Percentiles rank a stretch among this genome's conserved stretches.
phyloP scores from a whole-genome alignment of 495 filamentous ascomycete genomes.

The Pyrenopolyporus hunteri region DNA sequence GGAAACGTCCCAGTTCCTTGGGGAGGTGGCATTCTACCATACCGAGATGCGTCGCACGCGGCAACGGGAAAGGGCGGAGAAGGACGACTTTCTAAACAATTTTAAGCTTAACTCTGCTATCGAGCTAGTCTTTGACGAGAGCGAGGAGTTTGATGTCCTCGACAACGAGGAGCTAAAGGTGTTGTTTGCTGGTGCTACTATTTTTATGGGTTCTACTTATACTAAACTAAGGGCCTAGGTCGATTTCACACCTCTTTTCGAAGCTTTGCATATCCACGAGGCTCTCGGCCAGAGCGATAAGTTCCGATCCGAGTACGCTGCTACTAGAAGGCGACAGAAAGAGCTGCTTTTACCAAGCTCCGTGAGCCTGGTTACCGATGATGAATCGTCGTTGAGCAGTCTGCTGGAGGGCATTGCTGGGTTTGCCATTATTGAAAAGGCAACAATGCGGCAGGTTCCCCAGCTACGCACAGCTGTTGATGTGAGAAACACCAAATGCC shows the following conservation, averaged over 20 bases:
- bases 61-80: conserved; percentile 79
- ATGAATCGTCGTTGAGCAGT: conserved; percentile 75
- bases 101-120: conserved; percentile 97
- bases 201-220: background rate
- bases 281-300: conserved; percentile 90
- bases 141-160: conserved; percentile 91
- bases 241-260: conserved; percentile 93
- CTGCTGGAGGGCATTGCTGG: conserved; percentile 92
- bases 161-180: conserved; percentile 93
- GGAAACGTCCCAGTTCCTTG: conserved; percentile 92
- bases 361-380: conserved; percentile 76
- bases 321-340: conserved; percentile 87
- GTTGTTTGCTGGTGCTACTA: background rate
- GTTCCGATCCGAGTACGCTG: conserved; percentile 88
- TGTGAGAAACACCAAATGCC: conserved; percentile 56
- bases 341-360: conserved; percentile 81
- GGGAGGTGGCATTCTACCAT: conserved; percentile 96
- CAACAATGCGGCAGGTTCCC: conserved; percentile 85
- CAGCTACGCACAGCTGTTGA: conserved; percentile 83
- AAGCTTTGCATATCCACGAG: conserved; percentile 96
- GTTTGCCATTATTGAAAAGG: conserved; percentile 95
- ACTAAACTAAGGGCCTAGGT: conserved; percentile 22
- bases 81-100: conserved; percentile 69
- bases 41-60: conserved; percentile 85
- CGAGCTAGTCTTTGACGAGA: conserved; percentile 92